A percentile compares a stretch with the other conserved stretches of the same genome.
phyloP scores from a whole-genome alignment of 208 protist species.

The Acanthamoeba comandoni region DNA sequence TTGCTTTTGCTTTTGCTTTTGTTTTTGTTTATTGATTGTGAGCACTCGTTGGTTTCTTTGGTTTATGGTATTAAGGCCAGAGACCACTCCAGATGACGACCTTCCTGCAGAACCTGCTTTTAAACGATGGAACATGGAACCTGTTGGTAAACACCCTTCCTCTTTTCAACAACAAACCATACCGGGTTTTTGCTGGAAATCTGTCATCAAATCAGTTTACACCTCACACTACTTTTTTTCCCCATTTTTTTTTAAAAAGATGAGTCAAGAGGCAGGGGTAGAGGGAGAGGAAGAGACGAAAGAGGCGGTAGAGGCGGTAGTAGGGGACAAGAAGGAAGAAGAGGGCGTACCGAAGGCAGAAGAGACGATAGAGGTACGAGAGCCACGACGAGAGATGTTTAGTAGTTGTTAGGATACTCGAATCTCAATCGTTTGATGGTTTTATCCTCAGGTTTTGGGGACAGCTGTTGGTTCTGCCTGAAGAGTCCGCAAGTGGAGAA shows the following conservation, averaged over 20 bases:
- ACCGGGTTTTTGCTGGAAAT: not conserved
- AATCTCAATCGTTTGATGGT: not conserved
- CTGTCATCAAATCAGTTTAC: not conserved
- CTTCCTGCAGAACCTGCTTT: not conserved
- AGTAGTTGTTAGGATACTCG: not conserved
- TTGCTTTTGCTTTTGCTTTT: too few species aligned
- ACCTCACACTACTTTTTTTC: constrained; percentile 7
- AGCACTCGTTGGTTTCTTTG: too few species aligned
- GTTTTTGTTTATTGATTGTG: too few species aligned
- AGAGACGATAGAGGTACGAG: constrained; percentile 26
- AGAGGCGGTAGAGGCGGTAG: not conserved
- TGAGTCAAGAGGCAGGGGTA: not conserved
- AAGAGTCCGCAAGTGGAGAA: constrained; percentile 80
- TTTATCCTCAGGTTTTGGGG: constrained; percentile 37
- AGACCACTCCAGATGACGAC: not conserved
- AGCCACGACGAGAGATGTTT: not conserved
- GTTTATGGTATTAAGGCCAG: not conserved
- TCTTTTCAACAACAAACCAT: not conserved
- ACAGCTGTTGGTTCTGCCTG: constrained; percentile 82
- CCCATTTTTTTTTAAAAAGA: not conserved
- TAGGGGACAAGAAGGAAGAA: not conserved
- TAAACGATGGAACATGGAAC: constrained; percentile 1
- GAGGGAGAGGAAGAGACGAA: too few species aligned
- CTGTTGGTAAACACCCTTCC: not conserved
- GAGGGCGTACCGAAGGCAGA: not conserved